Base-by-base conservation (phyloP, 1,284 basidiomycete genomes). In the Apiotrichum laibachii region DNA sequence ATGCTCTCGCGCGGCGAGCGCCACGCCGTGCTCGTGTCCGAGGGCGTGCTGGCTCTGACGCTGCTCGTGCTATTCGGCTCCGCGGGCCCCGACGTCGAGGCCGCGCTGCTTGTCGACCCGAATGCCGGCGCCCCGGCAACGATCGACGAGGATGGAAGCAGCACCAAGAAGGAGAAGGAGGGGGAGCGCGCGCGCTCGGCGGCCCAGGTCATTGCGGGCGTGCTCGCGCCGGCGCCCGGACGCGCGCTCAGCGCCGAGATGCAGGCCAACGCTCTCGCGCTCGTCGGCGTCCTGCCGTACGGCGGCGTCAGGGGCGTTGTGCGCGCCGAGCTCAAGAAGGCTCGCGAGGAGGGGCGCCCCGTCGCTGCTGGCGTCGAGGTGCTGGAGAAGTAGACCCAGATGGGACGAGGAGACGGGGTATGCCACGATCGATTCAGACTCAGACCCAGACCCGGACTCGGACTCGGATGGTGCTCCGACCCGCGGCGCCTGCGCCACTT, bases 1-100 rank as follows among this genome's bases (percentile, higher is more conserved):
- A 84, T 96, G 66, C 81, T 95, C 22, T 84, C 85, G 18, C 82
- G 86, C 62, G 91, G 90, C 68, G 84, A 83, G 63, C 87, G 87
- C 72, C 90, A 92, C 70, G 88, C 90, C 0, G 81, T 92, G 48
- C 81, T 98, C 35, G 83, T 96, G 61, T 95, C 94, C 69, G 95
- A 98, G 75, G 90, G 88, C 0, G 81, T 96, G 33, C 84, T 97
- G 33, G 89, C 89, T 1, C 77, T 96, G 60, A 88, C 88, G 40
- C 77, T 97, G 53, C 76, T 96, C n/a, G 64, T 65, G 8, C 59
- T 65, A 0, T 68, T 66, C 47, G 66, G 62, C 85, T 84, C 60
- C 7, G 12, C 9, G n/a, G 35, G 44, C 11, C 19, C 11, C 22
- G 53, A 33, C n/a, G 45, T 58, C 21, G 50, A 37, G 9, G 16